Base-by-base conservation (phyloP, 2,329 filamentous ascomycete species). In the Aspergillus unguis region DNA sequence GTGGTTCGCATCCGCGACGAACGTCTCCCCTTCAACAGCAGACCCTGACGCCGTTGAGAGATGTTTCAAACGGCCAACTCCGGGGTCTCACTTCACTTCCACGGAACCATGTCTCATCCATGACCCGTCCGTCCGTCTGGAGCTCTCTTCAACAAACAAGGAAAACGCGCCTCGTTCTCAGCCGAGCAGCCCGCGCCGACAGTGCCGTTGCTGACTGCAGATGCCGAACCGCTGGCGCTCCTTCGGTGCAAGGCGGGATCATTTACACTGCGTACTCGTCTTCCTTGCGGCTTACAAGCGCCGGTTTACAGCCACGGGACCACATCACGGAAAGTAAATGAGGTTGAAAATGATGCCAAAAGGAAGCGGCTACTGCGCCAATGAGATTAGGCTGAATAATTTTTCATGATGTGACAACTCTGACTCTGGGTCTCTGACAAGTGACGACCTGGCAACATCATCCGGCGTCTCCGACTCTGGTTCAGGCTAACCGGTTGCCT, bases 1-100 rank as follows among this genome's bases (percentile, higher is more conserved):
- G 28, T 44, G 50, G 41, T 46, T 40, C 36, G 47, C 50, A 57
- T 57, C 54, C 53, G 56, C 17, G 53, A 36, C 11, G 36, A 59
- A 60, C 57, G 58, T 53, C 55, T 50, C 52, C 56, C 45, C 41
- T 54, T 56, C 48, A 49, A 40, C 5, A 35, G 50, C 50, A 40
- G 44, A 44, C 45, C 50, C 50, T 53, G 35, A 37, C n/a, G 27
- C 37, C 36, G 29, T 42, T 35, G 33, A 26, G 4, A 38, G 23
- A n/a, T 43, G 10, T 11, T n/a, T 37, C 29, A 43, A 31, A 7
- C 25, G 32, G 10, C 25, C 26, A 47, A 29, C 35, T 10, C 27
- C 37, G 35, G 45, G 45, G 9, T 43, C 31, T 43, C 27, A 31
- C 32, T 37, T 46, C 26, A 6, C 25, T 37, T 5, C 23, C 6